Percentiles rank a stretch among this genome's conserved stretches.
These are phyloP conservation scores for Plasmodium blacklocki DNA, from an alignment of 169 alveolate species.

Conservation along the genomic window DNA sequence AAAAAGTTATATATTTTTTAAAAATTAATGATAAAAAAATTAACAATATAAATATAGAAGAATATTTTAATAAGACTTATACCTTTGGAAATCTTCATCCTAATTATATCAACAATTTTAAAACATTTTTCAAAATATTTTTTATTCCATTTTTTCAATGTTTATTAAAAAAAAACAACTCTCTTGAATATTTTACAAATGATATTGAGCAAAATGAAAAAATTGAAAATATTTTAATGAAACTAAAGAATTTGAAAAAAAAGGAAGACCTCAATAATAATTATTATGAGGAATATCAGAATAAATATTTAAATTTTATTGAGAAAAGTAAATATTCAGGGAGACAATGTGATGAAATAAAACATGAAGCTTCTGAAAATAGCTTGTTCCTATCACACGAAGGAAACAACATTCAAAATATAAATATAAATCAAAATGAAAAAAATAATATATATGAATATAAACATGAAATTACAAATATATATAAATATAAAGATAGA, in stretches of 20 bases:
- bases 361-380: neutral
- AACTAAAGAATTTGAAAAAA: slow-evolving; percentile 41
- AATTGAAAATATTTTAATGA: slow-evolving; percentile 38
- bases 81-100: slow-evolving; percentile 61
- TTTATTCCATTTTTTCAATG: slow-evolving; percentile 68
- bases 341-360: neutral
- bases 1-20: slow-evolving; percentile 31
- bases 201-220: slow-evolving; percentile 36
- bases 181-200: slow-evolving; percentile 28
- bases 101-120: slow-evolving; percentile 71
- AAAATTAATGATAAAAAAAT: slow-evolving; percentile 37
- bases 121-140: slow-evolving; percentile 51
- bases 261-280: slow-evolving; percentile 22
- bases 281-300: slow-evolving; percentile 14
- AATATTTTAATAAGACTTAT: slow-evolving; percentile 65
- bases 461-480: neutral
- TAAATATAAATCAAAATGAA: neutral
- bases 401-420: no score
- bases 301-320: slow-evolving; percentile 54
- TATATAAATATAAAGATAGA: neutral
- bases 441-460: neutral
- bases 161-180: slow-evolving; percentile 57
- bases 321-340: slow-evolving; percentile 40
- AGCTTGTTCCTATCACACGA: no score
- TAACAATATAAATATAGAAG: slow-evolving; percentile 47